Evolutionary conservation across 108 stramenopile species (phyloP).

Genomic region (Cyclotella atomus): DNA sequence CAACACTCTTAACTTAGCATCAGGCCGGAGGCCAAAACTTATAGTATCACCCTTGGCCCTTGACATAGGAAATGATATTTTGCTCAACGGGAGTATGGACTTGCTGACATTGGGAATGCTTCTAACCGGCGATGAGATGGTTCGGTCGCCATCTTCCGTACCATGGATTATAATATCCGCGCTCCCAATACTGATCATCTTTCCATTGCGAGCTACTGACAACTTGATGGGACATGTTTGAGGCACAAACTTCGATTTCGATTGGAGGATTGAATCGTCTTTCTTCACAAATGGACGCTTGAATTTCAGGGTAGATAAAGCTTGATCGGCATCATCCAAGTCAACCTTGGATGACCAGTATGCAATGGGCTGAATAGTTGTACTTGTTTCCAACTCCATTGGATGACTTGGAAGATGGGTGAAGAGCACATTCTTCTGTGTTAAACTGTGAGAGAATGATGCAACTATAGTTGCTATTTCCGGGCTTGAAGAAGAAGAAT

Average conservation of each 20-base stretch:
- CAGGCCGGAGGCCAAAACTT: slow-evolving; percentile 18
- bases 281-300: slow-evolving; percentile 22
- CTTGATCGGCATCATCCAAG: slow-evolving; percentile 9
- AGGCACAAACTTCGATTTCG: slow-evolving; percentile 5
- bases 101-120: not conserved
- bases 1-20: slow-evolving; percentile 27
- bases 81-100: not conserved
- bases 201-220: slow-evolving; percentile 28
- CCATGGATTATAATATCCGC: slow-evolving; percentile 25
- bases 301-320: slow-evolving; percentile 29
- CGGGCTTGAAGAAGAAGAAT: not conserved
- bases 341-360: slow-evolving; percentile 18
- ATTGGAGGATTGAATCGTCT: too few relatives aligned
- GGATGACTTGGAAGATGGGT: slow-evolving; percentile 39
- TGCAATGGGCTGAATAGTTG: slow-evolving; percentile 5
- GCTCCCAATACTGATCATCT: slow-evolving; percentile 13
- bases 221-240: slow-evolving; percentile 35
- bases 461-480: slow-evolving; percentile 28
- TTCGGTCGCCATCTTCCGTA: slow-evolving; percentile 21
- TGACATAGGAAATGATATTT: slow-evolving; percentile 20
- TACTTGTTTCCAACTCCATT: not conserved
- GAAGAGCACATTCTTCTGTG: slow-evolving; percentile 19
- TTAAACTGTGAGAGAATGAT: slow-evolving; percentile 20
- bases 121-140: slow-evolving; percentile 3
- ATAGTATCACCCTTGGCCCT: slow-evolving; percentile 32